phyloP scores from a whole-genome alignment of 805 yeast species.

The Starmerella riodocensis region DNA sequence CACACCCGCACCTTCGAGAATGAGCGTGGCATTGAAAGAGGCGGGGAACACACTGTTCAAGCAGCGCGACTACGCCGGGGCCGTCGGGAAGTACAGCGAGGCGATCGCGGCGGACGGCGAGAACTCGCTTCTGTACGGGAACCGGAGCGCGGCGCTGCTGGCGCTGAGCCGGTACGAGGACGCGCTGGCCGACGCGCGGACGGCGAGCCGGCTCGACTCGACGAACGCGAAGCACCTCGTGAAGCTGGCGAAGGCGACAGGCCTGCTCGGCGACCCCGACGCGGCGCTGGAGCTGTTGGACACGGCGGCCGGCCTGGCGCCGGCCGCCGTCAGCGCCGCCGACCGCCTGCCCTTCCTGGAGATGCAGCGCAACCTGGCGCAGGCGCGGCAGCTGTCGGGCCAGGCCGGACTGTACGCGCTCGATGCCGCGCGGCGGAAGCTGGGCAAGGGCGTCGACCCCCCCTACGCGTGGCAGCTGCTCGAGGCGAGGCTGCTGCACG shows the following conservation, averaged over 20 bases:
- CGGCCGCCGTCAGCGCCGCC: conserved; percentile 16
- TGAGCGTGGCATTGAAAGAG: conserved; percentile 24
- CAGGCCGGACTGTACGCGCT: conserved; percentile 28
- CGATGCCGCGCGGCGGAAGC: conserved; percentile 28
- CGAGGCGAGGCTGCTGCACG: conserved; percentile 23
- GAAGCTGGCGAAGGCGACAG: conserved; percentile 29
- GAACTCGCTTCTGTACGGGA: conserved; percentile 29
- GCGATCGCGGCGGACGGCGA: conserved; percentile 30
- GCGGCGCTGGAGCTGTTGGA: conserved; percentile 26
- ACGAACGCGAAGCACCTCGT: conserved; percentile 26
- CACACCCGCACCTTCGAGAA: no score
- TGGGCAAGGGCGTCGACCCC: conserved; percentile 26
- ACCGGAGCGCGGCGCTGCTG: conserved; percentile 31
- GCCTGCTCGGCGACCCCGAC: conserved; percentile 27
- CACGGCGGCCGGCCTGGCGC: conserved; percentile 9
- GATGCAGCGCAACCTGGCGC: conserved; percentile 28
- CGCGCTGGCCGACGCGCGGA: conserved; percentile 28
- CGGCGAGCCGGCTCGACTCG: conserved; percentile 25
- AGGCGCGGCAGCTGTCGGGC: conserved; percentile 26
- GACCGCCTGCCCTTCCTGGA: conserved; percentile 25
- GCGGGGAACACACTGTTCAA: conserved; percentile 31
- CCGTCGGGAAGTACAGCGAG: conserved; percentile 25
- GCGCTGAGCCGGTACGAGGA: conserved; percentile 25
- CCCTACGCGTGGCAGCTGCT: conserved; percentile 29
- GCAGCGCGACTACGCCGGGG: conserved; percentile 25